A percentile compares a stretch with the other conserved stretches of the same genome.
These are phyloP conservation scores for Apophysomyces sp. DNA, from an alignment of 371 early-diverging fungal species.

Conservation along the genomic window DNA sequence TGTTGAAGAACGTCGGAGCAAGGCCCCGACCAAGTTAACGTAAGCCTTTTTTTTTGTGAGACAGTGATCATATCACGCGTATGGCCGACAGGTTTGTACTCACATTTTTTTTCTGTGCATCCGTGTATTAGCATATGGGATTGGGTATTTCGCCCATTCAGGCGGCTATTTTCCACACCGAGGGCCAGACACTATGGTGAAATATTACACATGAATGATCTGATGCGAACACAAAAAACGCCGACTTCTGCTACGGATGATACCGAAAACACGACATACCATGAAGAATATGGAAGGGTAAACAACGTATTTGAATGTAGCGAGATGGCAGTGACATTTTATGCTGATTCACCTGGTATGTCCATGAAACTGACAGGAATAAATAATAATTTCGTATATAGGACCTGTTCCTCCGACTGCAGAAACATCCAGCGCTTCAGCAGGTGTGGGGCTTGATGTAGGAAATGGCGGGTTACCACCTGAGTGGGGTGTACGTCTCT, in stretches of 20 bases:
- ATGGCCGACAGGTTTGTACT: background rate
- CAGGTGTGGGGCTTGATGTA: slow-evolving; percentile 41
- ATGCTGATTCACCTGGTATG: slow-evolving; percentile 70
- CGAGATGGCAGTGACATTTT: slow-evolving; percentile 62
- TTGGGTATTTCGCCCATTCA: background rate
- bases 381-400: slow-evolving; percentile 9
- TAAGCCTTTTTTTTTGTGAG: background rate
- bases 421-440: slow-evolving; percentile 9
- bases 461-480: slow-evolving; percentile 69
- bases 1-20: background rate
- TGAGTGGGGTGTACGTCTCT: slow-evolving; percentile 73
- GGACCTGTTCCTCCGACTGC: slow-evolving; percentile 52
- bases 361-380: background rate
- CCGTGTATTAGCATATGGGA: slow-evolving; percentile 4
- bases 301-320: slow-evolving; percentile 66
- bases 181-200: slow-evolving; percentile 31
- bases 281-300: slow-evolving; percentile 76
- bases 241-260: slow-evolving; percentile 16
- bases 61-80: background rate
- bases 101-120: background rate
- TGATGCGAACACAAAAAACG: slow-evolving; percentile 42
- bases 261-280: slow-evolving; percentile 36
- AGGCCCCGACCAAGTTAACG: background rate
- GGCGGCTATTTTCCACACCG: slow-evolving; percentile 16
- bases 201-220: slow-evolving; percentile 49